A percentile compares a stretch with the other conserved stretches of the same genome.
These are phyloP conservation scores for Diutina mesorugosa DNA, from an alignment of 1,139 yeast species.

Conservation along the genomic window DNA sequence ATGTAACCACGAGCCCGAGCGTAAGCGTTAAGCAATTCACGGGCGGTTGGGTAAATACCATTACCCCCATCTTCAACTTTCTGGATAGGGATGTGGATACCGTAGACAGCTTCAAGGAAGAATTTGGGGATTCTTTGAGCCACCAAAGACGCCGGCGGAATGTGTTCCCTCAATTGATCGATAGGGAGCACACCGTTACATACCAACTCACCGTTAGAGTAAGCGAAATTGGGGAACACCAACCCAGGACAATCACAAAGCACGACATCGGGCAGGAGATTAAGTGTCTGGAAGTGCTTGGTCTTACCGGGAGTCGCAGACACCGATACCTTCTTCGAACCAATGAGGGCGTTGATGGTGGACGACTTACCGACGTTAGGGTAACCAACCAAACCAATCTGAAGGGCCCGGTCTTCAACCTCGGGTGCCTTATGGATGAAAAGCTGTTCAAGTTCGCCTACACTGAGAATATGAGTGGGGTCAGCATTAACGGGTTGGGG, in stretches of 20 bases:
- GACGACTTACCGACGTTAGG: constrained; percentile 86
- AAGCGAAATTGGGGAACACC: constrained; percentile 96
- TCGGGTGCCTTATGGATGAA: constrained; percentile 74
- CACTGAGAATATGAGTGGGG: constrained; percentile 59
- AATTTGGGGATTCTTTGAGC: constrained; percentile 82
- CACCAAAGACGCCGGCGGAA: constrained; percentile 84
- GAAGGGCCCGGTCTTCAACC: constrained; percentile 54
- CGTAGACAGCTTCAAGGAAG: constrained; percentile 84
- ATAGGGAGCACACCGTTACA: constrained; percentile 97
- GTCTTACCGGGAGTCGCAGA: constrained; percentile 99
- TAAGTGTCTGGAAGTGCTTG: constrained; percentile 95
- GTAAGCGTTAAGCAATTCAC: constrained; percentile 80
- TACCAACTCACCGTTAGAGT: constrained; percentile 91
- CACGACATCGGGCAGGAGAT: constrained; percentile 68
- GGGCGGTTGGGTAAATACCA: constrained; percentile 72
- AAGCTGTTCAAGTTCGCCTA: constrained; percentile 73
- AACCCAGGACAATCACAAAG: constrained; percentile 99
- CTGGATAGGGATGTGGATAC: constrained; percentile 73
- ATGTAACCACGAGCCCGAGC: constrained; percentile 95
- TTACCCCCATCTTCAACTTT: constrained; percentile 79
- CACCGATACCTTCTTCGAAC: constrained; percentile 92
- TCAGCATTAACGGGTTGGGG: constrained; percentile 11
- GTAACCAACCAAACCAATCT: constrained; percentile 93
- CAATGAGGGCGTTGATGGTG: constrained; percentile 89
- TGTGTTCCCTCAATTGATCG: constrained; percentile 87